Conservation (phyloP, 495 filamentous ascomycete genomes). For the Xylaria acuta region DNA sequence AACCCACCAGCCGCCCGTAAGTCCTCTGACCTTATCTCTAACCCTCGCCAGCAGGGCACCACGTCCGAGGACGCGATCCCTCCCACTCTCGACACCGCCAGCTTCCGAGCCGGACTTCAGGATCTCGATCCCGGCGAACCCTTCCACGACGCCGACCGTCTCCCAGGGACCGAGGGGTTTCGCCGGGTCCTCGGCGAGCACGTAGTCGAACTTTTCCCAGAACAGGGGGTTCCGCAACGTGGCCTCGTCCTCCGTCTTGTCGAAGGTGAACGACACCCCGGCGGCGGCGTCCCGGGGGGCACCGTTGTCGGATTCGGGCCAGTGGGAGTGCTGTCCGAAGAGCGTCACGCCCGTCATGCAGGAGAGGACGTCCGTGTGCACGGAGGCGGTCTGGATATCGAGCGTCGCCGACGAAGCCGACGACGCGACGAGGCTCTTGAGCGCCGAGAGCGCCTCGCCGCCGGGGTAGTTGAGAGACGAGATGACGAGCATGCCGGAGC, state of each 20-base stretch:
- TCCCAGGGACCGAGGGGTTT: conserved; percentile 68
- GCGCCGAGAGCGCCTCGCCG: conserved; percentile 66
- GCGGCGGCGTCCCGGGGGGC: conserved; percentile 27
- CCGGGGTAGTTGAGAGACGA: conserved; percentile 90
- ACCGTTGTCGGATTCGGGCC: conserved; percentile 20
- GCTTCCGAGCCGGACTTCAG: conserved; percentile 52
- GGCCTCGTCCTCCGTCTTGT: conserved; percentile 68
- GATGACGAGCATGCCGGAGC: conserved; percentile 68
- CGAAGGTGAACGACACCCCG: conserved; percentile 52
- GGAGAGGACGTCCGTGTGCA: conserved; percentile 85
- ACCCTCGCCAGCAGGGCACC: conserved; percentile 38
- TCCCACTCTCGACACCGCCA: conserved; percentile 37
- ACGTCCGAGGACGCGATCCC: conserved; percentile 42
- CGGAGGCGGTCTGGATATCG: conserved; percentile 41
- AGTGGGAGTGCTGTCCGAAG: conserved; percentile 66
- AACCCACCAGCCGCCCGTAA: conserved; percentile 69
- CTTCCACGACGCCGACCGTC: conserved; percentile 68
- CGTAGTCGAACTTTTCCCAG: conserved; percentile 85
- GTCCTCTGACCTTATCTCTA: conserved; percentile 39
- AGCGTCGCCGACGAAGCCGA: conserved; percentile 36
- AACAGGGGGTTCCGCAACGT: conserved; percentile 67
- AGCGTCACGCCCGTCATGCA: conserved; percentile 95
- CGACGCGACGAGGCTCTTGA: conserved; percentile 58
- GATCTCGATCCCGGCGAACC: conserved; percentile 73
- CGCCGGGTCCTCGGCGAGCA: conserved; percentile 71